phyloP scores from a whole-genome alignment of 805 yeast species.

The Pichia kluyveri region DNA sequence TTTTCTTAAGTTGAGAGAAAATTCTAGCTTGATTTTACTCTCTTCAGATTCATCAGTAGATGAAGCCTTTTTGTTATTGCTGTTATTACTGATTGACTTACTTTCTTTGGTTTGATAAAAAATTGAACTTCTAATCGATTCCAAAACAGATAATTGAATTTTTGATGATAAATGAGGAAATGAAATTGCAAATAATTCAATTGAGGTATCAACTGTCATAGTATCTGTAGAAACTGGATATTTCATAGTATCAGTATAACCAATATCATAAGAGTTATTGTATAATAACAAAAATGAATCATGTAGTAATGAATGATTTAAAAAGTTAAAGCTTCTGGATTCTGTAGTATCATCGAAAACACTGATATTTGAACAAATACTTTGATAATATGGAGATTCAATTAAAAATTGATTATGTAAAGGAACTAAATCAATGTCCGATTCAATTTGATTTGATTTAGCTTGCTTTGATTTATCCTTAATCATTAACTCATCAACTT shows the following conservation, averaged over 20 bases:
- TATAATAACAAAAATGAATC: slow-evolving; percentile 31
- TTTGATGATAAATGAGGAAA: slow-evolving; percentile 67
- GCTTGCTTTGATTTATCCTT: slow-evolving; percentile 9
- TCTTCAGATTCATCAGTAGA: slow-evolving; percentile 6
- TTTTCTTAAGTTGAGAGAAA: slow-evolving; percentile 17
- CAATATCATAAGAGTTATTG: slow-evolving; percentile 18
- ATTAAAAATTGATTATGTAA: slow-evolving; percentile 20
- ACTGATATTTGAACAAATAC: slow-evolving; percentile 18
- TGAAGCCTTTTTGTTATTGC: neutral
- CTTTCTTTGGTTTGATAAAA: slow-evolving; percentile 29
- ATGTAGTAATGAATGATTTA: slow-evolving; percentile 31
- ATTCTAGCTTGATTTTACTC: slow-evolving; percentile 3
- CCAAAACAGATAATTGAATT: slow-evolving; percentile 82
- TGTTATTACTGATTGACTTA: slow-evolving; percentile 1
- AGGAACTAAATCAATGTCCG: slow-evolving; percentile 21
- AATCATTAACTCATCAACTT: slow-evolving; percentile 25
- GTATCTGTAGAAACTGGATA: slow-evolving; percentile 38
- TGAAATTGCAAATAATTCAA: slow-evolving; percentile 62
- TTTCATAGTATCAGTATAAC: slow-evolving; percentile 27
- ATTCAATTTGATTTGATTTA: slow-evolving; percentile 1
- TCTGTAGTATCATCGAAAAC: slow-evolving; percentile 30
- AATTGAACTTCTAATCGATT: slow-evolving; percentile 55
- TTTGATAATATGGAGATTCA: slow-evolving; percentile 24
- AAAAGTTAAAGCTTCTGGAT: slow-evolving; percentile 26
- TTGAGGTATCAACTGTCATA: slow-evolving; percentile 63